These are phyloP conservation scores for Penicillium cosmopolitanum DNA, from an alignment of 495 filamentous ascomycete genomes.

Conservation along the genomic window DNA sequence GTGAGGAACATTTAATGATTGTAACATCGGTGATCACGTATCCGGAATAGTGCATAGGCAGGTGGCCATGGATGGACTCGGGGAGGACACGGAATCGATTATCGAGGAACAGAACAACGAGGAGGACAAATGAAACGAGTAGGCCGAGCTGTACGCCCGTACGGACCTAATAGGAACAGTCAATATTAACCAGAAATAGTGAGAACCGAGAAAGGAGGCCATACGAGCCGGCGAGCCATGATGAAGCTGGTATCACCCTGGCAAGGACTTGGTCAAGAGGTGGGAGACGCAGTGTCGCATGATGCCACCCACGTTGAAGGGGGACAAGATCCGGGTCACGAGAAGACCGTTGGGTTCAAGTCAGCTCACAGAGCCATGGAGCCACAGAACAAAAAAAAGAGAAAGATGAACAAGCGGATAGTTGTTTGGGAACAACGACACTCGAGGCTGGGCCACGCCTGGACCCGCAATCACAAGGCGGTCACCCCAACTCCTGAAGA, in stretches of 20 bases:
- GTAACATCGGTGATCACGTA: slow-evolving; percentile 87
- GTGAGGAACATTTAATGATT: slow-evolving; percentile 71
- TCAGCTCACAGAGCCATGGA: slow-evolving; percentile 28
- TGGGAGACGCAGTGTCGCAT: slow-evolving; percentile 31
- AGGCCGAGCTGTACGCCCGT: slow-evolving; percentile 79
- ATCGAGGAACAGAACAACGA: slow-evolving; percentile 78
- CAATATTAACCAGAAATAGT: slow-evolving; percentile 13
- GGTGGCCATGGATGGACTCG: slow-evolving; percentile 76
- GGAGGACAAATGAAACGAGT: slow-evolving; percentile 65
- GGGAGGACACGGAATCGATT: slow-evolving; percentile 80
- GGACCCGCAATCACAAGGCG: slow-evolving; percentile 26
- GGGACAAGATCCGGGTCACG: slow-evolving; percentile 17
- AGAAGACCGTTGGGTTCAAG: slow-evolving; percentile 33
- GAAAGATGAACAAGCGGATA: not conserved
- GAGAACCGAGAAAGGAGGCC: slow-evolving; percentile 11
- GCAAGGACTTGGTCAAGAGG: slow-evolving; percentile 36
- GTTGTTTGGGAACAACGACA: slow-evolving; percentile 19
- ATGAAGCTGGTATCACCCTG: slow-evolving; percentile 37
- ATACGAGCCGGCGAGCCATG: slow-evolving; percentile 55
- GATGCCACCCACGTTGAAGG: slow-evolving; percentile 18
- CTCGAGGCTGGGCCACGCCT: not conserved
- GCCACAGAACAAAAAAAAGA: slow-evolving; percentile 13
- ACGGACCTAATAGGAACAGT: slow-evolving; percentile 58
- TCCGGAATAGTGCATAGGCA: slow-evolving; percentile 80
- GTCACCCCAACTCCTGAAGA: slow-evolving; percentile 23